A percentile compares a stretch with the other conserved stretches of the same genome.
These are phyloP conservation scores for Crassisporium funariophilum DNA, from an alignment of 768 basidiomycete genomes.

Conservation along the genomic window DNA sequence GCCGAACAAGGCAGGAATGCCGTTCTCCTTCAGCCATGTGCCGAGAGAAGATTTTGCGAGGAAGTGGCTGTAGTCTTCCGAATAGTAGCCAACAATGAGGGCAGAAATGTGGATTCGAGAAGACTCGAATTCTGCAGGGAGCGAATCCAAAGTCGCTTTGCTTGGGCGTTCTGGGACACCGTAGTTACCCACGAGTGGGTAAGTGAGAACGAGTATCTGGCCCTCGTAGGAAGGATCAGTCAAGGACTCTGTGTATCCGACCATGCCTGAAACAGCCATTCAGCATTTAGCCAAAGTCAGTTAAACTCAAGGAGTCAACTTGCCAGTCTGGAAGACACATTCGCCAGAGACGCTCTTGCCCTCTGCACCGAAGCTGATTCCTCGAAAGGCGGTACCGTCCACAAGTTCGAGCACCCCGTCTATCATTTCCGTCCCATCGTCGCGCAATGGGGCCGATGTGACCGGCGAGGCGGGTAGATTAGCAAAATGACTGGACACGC, in stretches of 20 bases:
- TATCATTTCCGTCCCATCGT: constrained; percentile 28
- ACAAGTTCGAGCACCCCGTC: constrained; percentile 86
- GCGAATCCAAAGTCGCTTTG: constrained; percentile 45
- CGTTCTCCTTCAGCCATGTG: constrained; percentile 93
- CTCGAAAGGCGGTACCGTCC: constrained; percentile 87
- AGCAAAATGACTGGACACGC: constrained; percentile 41
- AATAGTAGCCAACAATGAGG: constrained; percentile 91
- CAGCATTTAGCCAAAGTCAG: constrained; percentile 15
- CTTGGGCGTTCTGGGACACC: constrained; percentile 81
- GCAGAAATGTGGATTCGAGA: constrained; percentile 92
- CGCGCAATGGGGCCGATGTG: constrained; percentile 31
- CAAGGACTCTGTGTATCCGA: constrained; percentile 96
- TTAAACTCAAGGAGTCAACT: constrained; percentile 27
- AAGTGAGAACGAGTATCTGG: constrained; percentile 96
- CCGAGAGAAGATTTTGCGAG: constrained; percentile 87
- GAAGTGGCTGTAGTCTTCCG: constrained; percentile 93
- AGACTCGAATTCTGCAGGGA: constrained; percentile 88
- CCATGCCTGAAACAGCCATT: constrained; percentile 76
- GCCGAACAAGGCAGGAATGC: constrained; percentile 92
- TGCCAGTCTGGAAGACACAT: constrained; percentile 99
- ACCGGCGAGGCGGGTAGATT: constrained; percentile 38
- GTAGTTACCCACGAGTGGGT: constrained; percentile 96
- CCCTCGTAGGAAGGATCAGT: constrained; percentile 99
- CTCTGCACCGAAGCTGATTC: constrained; percentile 92
- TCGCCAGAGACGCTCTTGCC: constrained; percentile 92